Conservation (phyloP, 2,329 filamentous ascomycete genomes). For the Esteya vermicola region DNA sequence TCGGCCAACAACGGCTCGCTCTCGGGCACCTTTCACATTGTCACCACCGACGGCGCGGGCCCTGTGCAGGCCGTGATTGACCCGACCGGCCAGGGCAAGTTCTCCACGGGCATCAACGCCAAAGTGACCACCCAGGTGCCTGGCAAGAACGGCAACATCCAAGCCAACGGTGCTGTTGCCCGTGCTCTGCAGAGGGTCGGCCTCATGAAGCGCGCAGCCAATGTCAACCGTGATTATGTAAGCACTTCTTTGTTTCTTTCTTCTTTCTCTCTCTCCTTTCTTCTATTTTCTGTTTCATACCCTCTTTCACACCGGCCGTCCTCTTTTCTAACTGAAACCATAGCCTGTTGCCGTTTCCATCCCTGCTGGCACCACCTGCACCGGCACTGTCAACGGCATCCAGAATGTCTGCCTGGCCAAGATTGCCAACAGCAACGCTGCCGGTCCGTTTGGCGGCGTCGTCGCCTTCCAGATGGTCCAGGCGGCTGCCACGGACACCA, state of each 20-base stretch:
- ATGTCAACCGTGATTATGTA: conserved; percentile 14
- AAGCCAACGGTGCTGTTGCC: background rate
- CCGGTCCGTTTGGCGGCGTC: conserved; percentile 26
- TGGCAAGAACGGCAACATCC: conserved; percentile 20
- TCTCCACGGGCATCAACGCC: conserved; percentile 16
- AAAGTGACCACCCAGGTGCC: conserved; percentile 20
- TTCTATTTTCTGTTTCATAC: no score
- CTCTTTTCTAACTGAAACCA: conserved; percentile 18
- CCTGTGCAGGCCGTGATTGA: conserved; percentile 23
- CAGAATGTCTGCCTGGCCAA: conserved; percentile 26
- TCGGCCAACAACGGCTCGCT: conserved; percentile 18
- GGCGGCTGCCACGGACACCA: no score
- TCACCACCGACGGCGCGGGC: conserved; percentile 26
- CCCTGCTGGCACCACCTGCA: conserved; percentile 24
- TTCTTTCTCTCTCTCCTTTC: background rate
- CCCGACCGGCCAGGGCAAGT: conserved; percentile 20
- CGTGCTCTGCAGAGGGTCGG: conserved; percentile 8
- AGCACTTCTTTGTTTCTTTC: conserved; percentile 17
- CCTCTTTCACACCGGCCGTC: no score
- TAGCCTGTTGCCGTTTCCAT: conserved; percentile 19
- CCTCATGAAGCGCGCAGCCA: conserved; percentile 13
- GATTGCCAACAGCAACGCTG: conserved; percentile 24
- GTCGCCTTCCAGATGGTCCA: conserved; percentile 23
- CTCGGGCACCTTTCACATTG: conserved; percentile 22
- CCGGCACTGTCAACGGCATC: conserved; percentile 18